Base-by-base conservation (phyloP, 2,329 filamentous ascomycete species). In the Exophiala calicioides region DNA sequence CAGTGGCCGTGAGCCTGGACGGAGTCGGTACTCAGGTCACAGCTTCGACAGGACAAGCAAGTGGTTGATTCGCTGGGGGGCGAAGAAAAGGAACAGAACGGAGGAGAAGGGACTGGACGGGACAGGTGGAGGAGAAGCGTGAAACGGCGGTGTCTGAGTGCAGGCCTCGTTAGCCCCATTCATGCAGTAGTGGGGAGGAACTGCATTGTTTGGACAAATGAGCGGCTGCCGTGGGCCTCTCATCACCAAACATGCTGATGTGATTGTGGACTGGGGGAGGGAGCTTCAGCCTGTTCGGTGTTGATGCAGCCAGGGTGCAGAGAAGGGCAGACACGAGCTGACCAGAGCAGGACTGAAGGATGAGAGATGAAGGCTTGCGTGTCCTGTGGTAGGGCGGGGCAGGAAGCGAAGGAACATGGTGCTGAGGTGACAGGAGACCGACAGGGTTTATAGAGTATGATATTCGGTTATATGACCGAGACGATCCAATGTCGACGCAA, bases 141-240 rank as follows among this genome's bases (percentile, higher is more conserved):
- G 43, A 53, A 53, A 53, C 38, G 26, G 47, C 39, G 51, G 47
- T 50, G 46, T 37, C 43, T 13, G 16, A 19, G 19, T 19, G 15
- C 35, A 24, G 32, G 29, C 39, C 38, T 47, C 44, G 39, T 31
- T 30, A 29, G 49, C 43, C 37, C 48, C 44, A 38, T 30, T 40
- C 43, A 38, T 53, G 51, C 51, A 53, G 51, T 53, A 53, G 39
- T 41, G 34, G 40, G 36, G 35, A 27, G 33, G 30, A 21, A 38
- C 21, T 15, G 16, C 24, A 21, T 31, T 19, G 31, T 16, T 35
- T 38, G 46, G 39, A 29, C 46, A 49, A 49, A 49, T 49, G 44
- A 29, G 27, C 12, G 23, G 20, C 33, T 27, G 16, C 27, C 27
- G 34, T 51, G 30, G 24, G 37, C 18, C 32, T 21, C 15, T 41